These are phyloP conservation scores for Leptographium lundbergii DNA, from an alignment of 2,329 filamentous ascomycete genomes.

Conservation along the genomic window DNA sequence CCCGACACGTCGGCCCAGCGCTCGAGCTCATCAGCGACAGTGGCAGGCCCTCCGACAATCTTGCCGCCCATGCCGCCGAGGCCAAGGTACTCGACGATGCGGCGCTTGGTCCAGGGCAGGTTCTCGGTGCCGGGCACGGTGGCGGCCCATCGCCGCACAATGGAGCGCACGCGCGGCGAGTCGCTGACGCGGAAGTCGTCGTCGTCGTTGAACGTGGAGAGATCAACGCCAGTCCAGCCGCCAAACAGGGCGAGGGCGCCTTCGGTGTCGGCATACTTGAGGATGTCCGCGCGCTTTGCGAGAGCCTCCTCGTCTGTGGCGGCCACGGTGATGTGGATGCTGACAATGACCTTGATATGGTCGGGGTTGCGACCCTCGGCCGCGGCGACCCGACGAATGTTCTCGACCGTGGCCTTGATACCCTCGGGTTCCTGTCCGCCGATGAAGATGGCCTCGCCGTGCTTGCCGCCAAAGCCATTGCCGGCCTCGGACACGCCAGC, in stretches of 20 bases:
- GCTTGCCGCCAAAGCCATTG: constrained; percentile 12
- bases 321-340: constrained; percentile 11
- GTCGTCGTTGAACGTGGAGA: constrained; percentile 13
- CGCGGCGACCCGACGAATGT: constrained; percentile 8
- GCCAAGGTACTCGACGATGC: constrained; percentile 12
- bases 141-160: constrained; percentile 2
- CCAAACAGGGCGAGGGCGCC: constrained; percentile 16
- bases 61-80: constrained; percentile 12
- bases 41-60: constrained; percentile 48
- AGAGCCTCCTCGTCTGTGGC: constrained; percentile 11
- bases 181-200: constrained; percentile 9
- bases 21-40: constrained; percentile 56
- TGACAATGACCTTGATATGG: constrained; percentile 11
- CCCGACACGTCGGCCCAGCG: constrained; percentile 55
- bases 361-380: constrained; percentile 9
- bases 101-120: constrained; percentile 9
- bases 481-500: constrained; percentile 13
- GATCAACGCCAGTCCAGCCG: constrained; percentile 16
- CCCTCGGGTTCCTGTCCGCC: constrained; percentile 10
- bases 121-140: constrained; percentile 4
- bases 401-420: neutral
- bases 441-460: constrained; percentile 14
- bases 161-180: constrained; percentile 5
- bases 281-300: constrained; percentile 7
- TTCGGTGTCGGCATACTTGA: constrained; percentile 10